phyloP scores from a whole-genome alignment of 1,284 basidiomycete species.

The Amylostereum chailletii region DNA sequence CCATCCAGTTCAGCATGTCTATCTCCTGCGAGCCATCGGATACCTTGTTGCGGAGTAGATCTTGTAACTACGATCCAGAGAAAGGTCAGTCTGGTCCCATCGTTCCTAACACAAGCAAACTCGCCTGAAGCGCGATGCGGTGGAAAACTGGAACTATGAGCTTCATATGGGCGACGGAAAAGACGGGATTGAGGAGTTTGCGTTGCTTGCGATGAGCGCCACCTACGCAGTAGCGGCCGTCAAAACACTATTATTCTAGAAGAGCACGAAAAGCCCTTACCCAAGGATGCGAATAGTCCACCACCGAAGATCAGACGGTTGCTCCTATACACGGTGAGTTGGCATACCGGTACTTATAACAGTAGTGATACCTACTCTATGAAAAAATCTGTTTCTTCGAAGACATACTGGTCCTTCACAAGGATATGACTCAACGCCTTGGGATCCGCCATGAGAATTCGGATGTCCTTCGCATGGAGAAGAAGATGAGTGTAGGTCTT shows the following conservation, averaged over 20 bases:
- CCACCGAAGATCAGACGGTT: slow-evolving; percentile 19
- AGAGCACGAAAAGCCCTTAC: background rate
- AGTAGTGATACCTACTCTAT: background rate
- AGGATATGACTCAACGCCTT: slow-evolving; percentile 20
- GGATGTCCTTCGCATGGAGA: slow-evolving; percentile 7
- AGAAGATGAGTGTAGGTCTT: background rate
- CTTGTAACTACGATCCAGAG: slow-evolving; percentile 13
- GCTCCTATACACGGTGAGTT: slow-evolving; percentile 27
- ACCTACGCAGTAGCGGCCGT: slow-evolving; percentile 20
- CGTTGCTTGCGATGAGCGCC: slow-evolving; percentile 20
- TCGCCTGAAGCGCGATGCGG: slow-evolving; percentile 14
- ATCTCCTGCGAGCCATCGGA: slow-evolving; percentile 19
- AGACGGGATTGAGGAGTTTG: slow-evolving; percentile 20
- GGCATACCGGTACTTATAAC: slow-evolving; percentile 5
- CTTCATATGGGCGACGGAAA: slow-evolving; percentile 17
- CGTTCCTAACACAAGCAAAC: background rate
- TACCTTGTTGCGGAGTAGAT: slow-evolving; percentile 13
- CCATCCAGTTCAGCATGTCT: slow-evolving; percentile 43
- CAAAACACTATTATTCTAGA: background rate
- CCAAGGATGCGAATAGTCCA: slow-evolving; percentile 20
- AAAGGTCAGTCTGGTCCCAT: background rate
- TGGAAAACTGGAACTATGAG: slow-evolving; percentile 18
- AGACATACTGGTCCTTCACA: slow-evolving; percentile 23
- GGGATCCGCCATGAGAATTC: slow-evolving; percentile 18
- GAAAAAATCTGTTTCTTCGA: slow-evolving; percentile 15